Base-by-base conservation (phyloP, 495 filamentous ascomycete genomes). In the Penicillium salamii region DNA sequence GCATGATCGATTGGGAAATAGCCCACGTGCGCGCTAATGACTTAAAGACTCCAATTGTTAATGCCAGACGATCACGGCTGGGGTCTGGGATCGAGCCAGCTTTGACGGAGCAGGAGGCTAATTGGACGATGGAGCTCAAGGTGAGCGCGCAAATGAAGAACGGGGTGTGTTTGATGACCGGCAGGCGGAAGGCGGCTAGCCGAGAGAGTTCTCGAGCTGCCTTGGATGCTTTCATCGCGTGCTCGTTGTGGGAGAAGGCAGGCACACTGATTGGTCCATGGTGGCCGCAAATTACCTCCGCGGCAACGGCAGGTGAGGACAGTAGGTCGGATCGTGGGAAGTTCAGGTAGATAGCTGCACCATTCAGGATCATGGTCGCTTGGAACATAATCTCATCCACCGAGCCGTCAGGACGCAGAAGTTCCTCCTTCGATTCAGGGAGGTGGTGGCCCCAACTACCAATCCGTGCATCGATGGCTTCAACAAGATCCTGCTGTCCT, bases 361-460 rank as follows among this genome's bases (percentile, higher is more conserved):
- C 85, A 61, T 88, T 80, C 23, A 86, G 79, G 42, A 93, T 84
- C 82, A 93, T 90, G 46, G 86, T 86, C 9, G 90, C 90, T 61
- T 95, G 90, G 74, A 95, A 95, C 71, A 95, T 82, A 78, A 95
- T 86, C 70, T 95, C 89, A 59, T 96, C 90, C 8, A 91, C 77
- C 28, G 83, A 74, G 24, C 73, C 73, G 47, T 86, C 80, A 49
- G 79, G 78, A 32, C 78, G 79, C 46, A 92, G 69, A 28, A 90
- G 78, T 49, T 88, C 81, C 45, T 75, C 76, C 68, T 95, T 95
- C n/a, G 76, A 76, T 32, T 79, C 74, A 0, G 91, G 90, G 6
- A 96, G 75, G 58, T 92, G 87, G 44, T 91, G 80, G 36, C 78
- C 78, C 88, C 90, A 95, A 70, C 89, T 92, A 8, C 84, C 84